Conservation (phyloP, 1,284 basidiomycete genomes). For the Crepidotus sp. region DNA sequence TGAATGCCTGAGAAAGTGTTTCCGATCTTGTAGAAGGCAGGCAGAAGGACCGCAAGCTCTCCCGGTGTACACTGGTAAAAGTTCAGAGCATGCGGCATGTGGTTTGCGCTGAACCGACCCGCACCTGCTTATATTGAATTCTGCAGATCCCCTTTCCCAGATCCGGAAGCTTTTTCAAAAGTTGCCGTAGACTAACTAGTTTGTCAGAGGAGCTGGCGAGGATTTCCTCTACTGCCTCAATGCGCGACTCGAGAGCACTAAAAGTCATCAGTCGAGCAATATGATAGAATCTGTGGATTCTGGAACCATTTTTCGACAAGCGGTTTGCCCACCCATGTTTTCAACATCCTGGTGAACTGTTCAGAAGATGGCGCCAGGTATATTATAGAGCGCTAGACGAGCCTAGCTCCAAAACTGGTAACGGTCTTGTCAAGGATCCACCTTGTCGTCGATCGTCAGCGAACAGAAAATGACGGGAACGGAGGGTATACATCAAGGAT, state of each 20-base stretch:
- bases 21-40: conserved; percentile 69
- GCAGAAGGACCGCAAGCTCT: conserved; percentile 73
- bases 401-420: conserved; percentile 81
- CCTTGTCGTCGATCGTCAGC: not conserved
- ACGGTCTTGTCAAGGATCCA: conserved; percentile 79
- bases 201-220: conserved; percentile 45
- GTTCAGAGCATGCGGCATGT: no score
- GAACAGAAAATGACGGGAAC: not conserved
- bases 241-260: conserved; percentile 67
- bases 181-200: conserved; percentile 56
- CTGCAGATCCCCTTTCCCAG: conserved; percentile 82
- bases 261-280: conserved; percentile 1
- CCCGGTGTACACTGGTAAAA: conserved; percentile 64
- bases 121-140: conserved; percentile 83
- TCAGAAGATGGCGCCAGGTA: no score
- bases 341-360: conserved; percentile 46
- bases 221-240: conserved; percentile 83
- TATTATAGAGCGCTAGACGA: no score
- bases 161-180: conserved; percentile 76
- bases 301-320: conserved; percentile 66
- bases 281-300: not conserved
- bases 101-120: no score
- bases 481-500: conserved; percentile 56
- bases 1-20: conserved; percentile 51
- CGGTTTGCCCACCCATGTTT: conserved; percentile 83